A percentile compares a stretch with the other conserved stretches of the same genome.
These are phyloP conservation scores for Macadamia tetraphylla DNA, from an alignment of 164 flowering plant species.

Conservation along the genomic window DNA sequence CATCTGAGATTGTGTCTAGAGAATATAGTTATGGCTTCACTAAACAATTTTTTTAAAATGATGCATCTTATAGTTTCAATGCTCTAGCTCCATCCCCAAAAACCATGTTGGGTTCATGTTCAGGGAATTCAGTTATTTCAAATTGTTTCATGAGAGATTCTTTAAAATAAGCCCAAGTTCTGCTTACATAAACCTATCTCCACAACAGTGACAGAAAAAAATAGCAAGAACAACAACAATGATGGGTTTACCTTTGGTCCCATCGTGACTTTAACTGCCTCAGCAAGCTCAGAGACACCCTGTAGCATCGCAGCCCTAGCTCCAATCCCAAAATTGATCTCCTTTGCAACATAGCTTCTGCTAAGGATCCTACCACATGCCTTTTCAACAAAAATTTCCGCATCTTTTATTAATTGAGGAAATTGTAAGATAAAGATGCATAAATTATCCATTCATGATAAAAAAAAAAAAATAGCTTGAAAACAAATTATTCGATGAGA, in stretches of 20 bases:
- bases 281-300: slow-evolving; percentile 84
- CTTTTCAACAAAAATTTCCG: slow-evolving; percentile 22
- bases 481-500: neutral
- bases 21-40: neutral
- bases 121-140: neutral
- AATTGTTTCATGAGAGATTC: neutral
- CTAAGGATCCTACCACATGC: slow-evolving; percentile 30
- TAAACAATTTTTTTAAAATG: no score
- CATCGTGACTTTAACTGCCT: slow-evolving; percentile 88
- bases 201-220: neutral
- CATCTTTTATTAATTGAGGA: neutral
- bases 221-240: neutral
- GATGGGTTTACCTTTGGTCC: slow-evolving; percentile 63
- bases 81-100: neutral
- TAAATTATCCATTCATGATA: neutral
- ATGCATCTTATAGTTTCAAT: neutral
- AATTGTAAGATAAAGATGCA: neutral
- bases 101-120: neutral
- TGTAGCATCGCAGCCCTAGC: slow-evolving; percentile 77
- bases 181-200: neutral
- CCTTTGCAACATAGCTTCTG: slow-evolving; percentile 70
- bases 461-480: neutral
- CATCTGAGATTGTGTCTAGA: neutral
- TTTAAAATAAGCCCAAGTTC: neutral
- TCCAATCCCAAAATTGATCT: slow-evolving; percentile 58